phyloP scores from a whole-genome alignment of 2,329 filamentous ascomycete species.

The Talaromyces sp. region DNA sequence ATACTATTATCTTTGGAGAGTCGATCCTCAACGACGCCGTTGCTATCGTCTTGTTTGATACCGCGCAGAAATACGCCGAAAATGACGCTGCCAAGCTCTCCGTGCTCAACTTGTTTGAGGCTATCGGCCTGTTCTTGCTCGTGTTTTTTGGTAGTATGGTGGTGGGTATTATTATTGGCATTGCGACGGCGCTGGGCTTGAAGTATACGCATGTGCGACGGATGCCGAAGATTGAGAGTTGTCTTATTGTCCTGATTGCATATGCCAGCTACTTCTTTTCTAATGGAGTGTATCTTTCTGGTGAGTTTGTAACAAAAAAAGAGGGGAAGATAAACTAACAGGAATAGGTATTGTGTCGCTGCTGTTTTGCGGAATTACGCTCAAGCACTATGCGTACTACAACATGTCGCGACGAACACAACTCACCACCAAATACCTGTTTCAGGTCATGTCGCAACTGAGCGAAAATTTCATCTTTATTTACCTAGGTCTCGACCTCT shows the following conservation, averaged over 20 bases:
- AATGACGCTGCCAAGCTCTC: slow-evolving; percentile 65
- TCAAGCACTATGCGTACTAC: slow-evolving; percentile 99
- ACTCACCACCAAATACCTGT: slow-evolving; percentile 95
- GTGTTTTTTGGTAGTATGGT: slow-evolving; percentile 93
- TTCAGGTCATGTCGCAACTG: slow-evolving; percentile 88
- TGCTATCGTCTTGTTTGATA: slow-evolving; percentile 97
- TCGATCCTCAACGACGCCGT: slow-evolving; percentile 97
- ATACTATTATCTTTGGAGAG: slow-evolving; percentile 98
- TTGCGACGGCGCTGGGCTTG: slow-evolving; percentile 77
- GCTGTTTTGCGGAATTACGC: slow-evolving; percentile 93
- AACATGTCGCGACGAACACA: slow-evolving; percentile 99
- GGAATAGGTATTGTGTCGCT: slow-evolving; percentile 84
- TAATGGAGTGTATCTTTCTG: slow-evolving; percentile 91
- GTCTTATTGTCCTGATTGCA: slow-evolving; percentile 84
- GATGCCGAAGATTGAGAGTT: slow-evolving; percentile 95
- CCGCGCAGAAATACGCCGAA: slow-evolving; percentile 85
- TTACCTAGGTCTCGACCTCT: slow-evolving; percentile 89
- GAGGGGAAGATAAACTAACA: background rate
- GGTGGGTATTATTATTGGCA: slow-evolving; percentile 82
- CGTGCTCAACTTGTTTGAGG: slow-evolving; percentile 79
- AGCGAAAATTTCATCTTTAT: slow-evolving; percentile 99
- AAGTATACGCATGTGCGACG: slow-evolving; percentile 93
- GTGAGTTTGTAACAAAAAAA: slow-evolving; percentile 49
- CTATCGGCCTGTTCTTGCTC: slow-evolving; percentile 87
- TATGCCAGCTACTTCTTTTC: slow-evolving; percentile 98